Evolutionary conservation across 1,139 yeast species (phyloP), one percentile per base, ranked within the genome.

Genomic region (Meyerozyma sp.): DNA sequence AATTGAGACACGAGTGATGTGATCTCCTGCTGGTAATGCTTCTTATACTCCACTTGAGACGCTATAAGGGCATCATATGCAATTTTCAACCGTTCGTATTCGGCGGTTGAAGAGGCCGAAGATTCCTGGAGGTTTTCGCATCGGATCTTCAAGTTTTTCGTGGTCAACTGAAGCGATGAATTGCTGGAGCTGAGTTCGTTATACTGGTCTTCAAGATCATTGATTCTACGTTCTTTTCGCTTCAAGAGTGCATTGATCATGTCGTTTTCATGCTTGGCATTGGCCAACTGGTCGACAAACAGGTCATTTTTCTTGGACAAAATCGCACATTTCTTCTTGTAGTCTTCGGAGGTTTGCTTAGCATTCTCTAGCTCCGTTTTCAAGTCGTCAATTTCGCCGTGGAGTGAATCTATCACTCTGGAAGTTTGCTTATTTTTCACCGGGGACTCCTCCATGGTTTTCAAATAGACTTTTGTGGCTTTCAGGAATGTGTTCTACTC

Each of bases 181-280:
- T 73, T 69, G 11, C 66, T 61, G 10, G 75, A 65, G 39, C 68
- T 59, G 21, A 78, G 54, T 14, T 75, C 78, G 41, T 70, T 70
- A 49, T 75, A 63, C 53, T 80, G 81, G 36, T 66, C 67, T 57
- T 84, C 89, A 52, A 82, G 61, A 54, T 83, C 90, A 35, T 68
- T 55, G 38, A 84, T 75, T 46, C 87, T 65, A 46, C 89, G 69
- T 55, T 82, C 84, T 56, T 83, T 82, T 47, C 90, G 65, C 50
- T 75, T 80, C 50, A 83, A 63, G 49, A 82, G 61, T 0, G 87
- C 81, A 51, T 74, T 78, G 37, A 82, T 69, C 66, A 82, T 81
- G 53, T 83, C 87, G 53, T 80, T 81, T 53, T 84, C 88, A 56
- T 82, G 88, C 58, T 82, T 83, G 28, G 83, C 70, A 52, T 82